Percentiles rank a stretch among this genome's conserved stretches.
Conservation (phyloP, 2,329 filamentous ascomycete genomes). For the Claviceps quebecensis region DNA sequence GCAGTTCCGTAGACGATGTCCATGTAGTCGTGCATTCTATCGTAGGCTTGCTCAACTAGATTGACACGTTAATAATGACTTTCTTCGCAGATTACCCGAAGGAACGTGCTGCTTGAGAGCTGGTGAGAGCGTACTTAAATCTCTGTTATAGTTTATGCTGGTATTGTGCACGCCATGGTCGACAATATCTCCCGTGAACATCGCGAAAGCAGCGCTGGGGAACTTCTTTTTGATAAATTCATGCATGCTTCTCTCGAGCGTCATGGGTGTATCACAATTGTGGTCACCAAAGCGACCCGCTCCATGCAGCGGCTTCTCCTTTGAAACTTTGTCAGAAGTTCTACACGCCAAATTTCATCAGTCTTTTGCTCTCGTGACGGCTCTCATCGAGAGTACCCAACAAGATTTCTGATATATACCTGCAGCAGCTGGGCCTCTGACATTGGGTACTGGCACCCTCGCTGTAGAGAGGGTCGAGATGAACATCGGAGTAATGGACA, state of each 20-base stretch:
- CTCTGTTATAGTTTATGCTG: slow-evolving; percentile 17
- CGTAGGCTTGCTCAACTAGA: slow-evolving; percentile 31
- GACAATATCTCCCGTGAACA: slow-evolving; percentile 45
- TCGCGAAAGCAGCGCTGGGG: slow-evolving; percentile 32
- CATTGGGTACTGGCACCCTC: slow-evolving; percentile 39
- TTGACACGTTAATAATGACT: neutral
- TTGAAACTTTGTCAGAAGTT: slow-evolving; percentile 27
- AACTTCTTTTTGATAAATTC: slow-evolving; percentile 31
- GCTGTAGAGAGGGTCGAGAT: slow-evolving; percentile 40
- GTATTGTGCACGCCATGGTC: slow-evolving; percentile 36
- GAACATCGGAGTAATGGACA: slow-evolving; percentile 45
- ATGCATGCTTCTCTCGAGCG: slow-evolving; percentile 40
- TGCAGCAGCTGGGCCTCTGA: slow-evolving; percentile 44
- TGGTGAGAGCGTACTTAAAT: slow-evolving; percentile 11
- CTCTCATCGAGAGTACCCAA: too few relatives aligned
- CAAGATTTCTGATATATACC: slow-evolving; percentile 13
- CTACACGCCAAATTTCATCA: slow-evolving; percentile 23
- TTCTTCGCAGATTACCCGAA: too few relatives aligned
- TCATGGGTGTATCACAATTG: slow-evolving; percentile 35
- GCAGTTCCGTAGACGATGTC: slow-evolving; percentile 36
- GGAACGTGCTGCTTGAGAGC: too few relatives aligned
- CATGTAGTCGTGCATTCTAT: slow-evolving; percentile 27
- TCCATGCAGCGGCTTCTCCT: slow-evolving; percentile 29
- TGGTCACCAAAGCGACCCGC: slow-evolving; percentile 37
- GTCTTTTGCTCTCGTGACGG: neutral